Evolutionary conservation across 2,329 filamentous ascomycete species (phyloP).

Genomic region (Lecanicillium sp.): DNA sequence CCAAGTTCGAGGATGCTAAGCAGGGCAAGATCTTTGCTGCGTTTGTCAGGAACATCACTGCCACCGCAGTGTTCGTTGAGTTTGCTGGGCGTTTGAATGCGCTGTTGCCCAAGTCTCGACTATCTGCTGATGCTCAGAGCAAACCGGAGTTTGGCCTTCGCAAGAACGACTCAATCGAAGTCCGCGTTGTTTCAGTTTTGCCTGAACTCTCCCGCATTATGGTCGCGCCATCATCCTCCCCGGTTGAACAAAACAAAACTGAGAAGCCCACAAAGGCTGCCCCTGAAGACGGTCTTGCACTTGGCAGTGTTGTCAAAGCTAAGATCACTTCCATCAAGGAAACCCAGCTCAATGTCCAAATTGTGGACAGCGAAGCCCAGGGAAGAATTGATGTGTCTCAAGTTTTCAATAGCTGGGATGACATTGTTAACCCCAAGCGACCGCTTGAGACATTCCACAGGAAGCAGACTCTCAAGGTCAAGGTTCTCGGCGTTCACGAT

Average conservation of each 20-base stretch:
- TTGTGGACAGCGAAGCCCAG: conserved; percentile 66
- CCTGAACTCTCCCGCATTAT: conserved; percentile 60
- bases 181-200: conserved; percentile 67
- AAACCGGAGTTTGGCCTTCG: conserved; percentile 72
- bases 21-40: conserved; percentile 64
- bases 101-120: conserved; percentile 69
- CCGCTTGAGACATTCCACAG: conserved; percentile 67
- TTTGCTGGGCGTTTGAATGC: conserved; percentile 73
- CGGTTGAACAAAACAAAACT: conserved; percentile 34
- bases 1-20: conserved; percentile 61
- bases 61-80: conserved; percentile 78
- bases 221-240: conserved; percentile 41
- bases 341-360: conserved; percentile 84
- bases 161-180: conserved; percentile 66
- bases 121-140: conserved; percentile 61
- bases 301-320: conserved; percentile 69
- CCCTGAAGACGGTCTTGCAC: conserved; percentile 60
- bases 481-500: conserved; percentile 81
- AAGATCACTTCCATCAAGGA: conserved; percentile 78
- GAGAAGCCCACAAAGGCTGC: conserved; percentile 28
- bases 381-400: conserved; percentile 93
- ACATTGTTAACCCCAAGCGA: conserved; percentile 73
- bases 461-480: conserved; percentile 65
- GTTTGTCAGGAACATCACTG: conserved; percentile 78
- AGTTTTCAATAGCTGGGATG: conserved; percentile 79